Evolutionary conservation across 495 filamentous ascomycete species (phyloP), one percentile per base, ranked within the genome.

Genomic region (Parathielavia appendiculata): DNA sequence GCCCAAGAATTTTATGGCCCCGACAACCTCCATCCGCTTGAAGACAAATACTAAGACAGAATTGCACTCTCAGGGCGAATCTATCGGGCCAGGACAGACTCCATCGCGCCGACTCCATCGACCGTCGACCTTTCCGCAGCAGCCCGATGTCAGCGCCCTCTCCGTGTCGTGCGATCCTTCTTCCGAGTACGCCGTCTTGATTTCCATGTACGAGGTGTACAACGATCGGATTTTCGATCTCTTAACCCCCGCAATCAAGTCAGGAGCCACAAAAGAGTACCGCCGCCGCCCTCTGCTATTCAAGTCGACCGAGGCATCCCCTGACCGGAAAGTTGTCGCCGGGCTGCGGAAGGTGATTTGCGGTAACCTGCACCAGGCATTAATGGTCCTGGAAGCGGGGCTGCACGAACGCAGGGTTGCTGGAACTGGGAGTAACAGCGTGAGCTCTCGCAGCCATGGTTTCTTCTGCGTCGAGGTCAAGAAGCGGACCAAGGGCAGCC

Each of bases 161-260:
- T 72, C 77, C 11, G 71, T 92, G 0, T 79, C 84, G 6, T 75
- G 84, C 57, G 90, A 93, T 54, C 75, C 79, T 0, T 82, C 81
- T 22, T 81, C 88, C 55, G 91, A 97, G 60, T 97, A 96, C 66
- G 86, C 91, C 5, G 84, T 98, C 57, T 69, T 98, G 9, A 79
- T 97, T 1, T 95, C 90, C 17, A 98, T 97, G 93, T 98, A 97
- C 72, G 95, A 98, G 72, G 93, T 98, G 17, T 97, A 98, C 75
- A 97, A 97, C 70, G 93, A 98, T 71, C 85, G 92, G 13, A 97
- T 98, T 52, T 98, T 93, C 65, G 93, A 98, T 66, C 84, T 98
- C 4, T 74, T 98, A 1, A 86, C 88, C 1, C 77, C 80, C 1
- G 73, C 79, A 12, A 65, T 70, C 50, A 76, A 73, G 56, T 71